Conservation (phyloP, 208 protist species). For the Leishmania turanica region DNA sequence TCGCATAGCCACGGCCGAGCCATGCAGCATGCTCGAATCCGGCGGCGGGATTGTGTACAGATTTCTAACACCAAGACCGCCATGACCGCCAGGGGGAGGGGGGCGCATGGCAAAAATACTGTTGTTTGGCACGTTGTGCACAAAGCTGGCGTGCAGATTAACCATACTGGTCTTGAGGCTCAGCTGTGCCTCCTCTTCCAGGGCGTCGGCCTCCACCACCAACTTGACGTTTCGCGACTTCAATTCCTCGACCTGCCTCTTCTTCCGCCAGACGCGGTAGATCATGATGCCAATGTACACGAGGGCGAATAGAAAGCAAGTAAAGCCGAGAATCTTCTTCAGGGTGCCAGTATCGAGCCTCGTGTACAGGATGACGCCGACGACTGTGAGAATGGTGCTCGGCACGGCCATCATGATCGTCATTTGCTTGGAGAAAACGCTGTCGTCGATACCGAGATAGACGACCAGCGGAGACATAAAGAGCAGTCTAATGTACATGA, state of each 20-base stretch:
- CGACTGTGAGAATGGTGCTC: conserved; percentile 45
- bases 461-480: conserved; percentile 58
- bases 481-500: conserved; percentile 65
- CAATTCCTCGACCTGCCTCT: conserved; percentile 35
- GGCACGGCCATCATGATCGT: conserved; percentile 61
- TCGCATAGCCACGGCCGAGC: conserved; percentile 2
- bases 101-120: conserved; percentile 33
- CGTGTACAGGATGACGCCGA: conserved; percentile 51
- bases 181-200: conserved; percentile 44
- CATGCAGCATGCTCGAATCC: not conserved
- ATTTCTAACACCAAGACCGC: not conserved
- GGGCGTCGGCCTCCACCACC: conserved; percentile 43
- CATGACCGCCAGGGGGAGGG: not conserved
- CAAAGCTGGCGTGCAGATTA: conserved; percentile 47
- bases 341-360: conserved; percentile 23
- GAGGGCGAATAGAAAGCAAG: conserved; percentile 44
- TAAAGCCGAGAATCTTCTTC: conserved; percentile 48
- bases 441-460: conserved; percentile 47
- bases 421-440: conserved; percentile 63
- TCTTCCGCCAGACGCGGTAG: conserved; percentile 36
- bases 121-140: conserved; percentile 42
- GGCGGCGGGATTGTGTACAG: not conserved
- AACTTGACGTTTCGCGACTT: conserved; percentile 42
- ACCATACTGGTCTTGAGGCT: conserved; percentile 42
- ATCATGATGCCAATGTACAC: conserved; percentile 47